Percentiles rank a stretch among this genome's conserved stretches.
Evolutionary conservation across 495 filamentous ascomycete genomes (phyloP).

Genomic region (Usnea hakonensis): DNA sequence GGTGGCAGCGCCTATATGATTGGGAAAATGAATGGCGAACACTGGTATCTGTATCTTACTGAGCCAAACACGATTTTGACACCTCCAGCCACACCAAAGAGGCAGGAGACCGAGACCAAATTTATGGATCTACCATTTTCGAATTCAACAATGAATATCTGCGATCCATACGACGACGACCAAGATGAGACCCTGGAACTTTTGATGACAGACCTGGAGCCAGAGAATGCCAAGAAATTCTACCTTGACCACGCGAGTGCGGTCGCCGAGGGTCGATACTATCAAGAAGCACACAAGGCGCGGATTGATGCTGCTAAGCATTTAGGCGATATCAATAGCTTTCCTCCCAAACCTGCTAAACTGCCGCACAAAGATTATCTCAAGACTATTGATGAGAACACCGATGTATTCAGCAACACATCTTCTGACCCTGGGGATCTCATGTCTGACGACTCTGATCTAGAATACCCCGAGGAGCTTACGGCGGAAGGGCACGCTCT

Average conservation of each 20-base stretch:
- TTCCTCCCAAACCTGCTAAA: constrained; percentile 11
- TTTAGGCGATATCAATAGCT: constrained; percentile 43
- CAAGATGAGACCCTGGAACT: constrained; percentile 93
- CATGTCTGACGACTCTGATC: constrained; percentile 43
- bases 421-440: constrained; percentile 58
- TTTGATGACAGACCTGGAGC: constrained; percentile 95
- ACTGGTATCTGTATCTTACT: constrained; percentile 98
- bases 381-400: constrained; percentile 46
- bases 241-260: constrained; percentile 88
- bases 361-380: constrained; percentile 25
- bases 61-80: constrained; percentile 73
- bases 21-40: constrained; percentile 98
- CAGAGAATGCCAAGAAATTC: constrained; percentile 89
- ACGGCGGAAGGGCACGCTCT: constrained; percentile 92
- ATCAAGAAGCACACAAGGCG: constrained; percentile 51
- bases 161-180: constrained; percentile 38
- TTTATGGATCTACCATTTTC: constrained; percentile 45
- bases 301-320: constrained; percentile 44
- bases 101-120: constrained; percentile 61
- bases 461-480: constrained; percentile 58
- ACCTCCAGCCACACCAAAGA: constrained; percentile 69
- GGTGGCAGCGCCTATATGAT: constrained; percentile 99
- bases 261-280: constrained; percentile 73
- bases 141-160: constrained; percentile 18
- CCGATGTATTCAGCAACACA: constrained; percentile 75